Evolutionary conservation across 306 rosid species (phyloP), one percentile per base, ranked within the genome.

Genomic region (Gastrolobium villosum): DNA sequence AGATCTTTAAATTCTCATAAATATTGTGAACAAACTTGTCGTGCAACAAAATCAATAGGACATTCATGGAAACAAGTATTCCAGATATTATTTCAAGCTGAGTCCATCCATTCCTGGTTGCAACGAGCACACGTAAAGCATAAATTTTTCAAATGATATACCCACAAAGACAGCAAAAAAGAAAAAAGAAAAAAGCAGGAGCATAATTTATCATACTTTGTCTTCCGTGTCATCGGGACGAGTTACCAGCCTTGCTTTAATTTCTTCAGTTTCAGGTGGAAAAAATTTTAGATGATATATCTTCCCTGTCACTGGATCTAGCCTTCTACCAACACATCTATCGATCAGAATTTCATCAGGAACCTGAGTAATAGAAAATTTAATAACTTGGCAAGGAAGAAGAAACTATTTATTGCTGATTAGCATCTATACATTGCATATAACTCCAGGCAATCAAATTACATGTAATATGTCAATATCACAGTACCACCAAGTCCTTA

Each of bases 331-430:
- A 86, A 89, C 80, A 87, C 97, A 90, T 92, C 99, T 92, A 90
- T 95, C 92, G 91, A 92, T 87, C 88, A 95, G 97, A 91, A 85
- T 89, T 87, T 95, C 99, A 84, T 95, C 99, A 91, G 96, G 98
- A 88, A 95, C 99, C 99, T 95, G 99, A 85, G 86, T 86, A 89
- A 87, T 81, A 73, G 84, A 83, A 86, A 82, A 79, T 65, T 76
- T 79, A 44, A 39, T 66, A 70, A 79, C 81, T 83, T 78, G 79
- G 87, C 72, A 49, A 39, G 78, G 74, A 65, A 60, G 50, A 65
- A 13, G 20, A 31, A 59, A 55, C 82, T 56, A 53, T 63, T 57
- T 41, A 50, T 49, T 62, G 55, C 48, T 69, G 70, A 34, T 35
- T 64, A 54, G 49, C 15, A 76, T 40, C 37, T 7, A 56, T 20